phyloP scores from a whole-genome alignment of 495 filamentous ascomycete species.

The Aspergillus cavernicola region DNA sequence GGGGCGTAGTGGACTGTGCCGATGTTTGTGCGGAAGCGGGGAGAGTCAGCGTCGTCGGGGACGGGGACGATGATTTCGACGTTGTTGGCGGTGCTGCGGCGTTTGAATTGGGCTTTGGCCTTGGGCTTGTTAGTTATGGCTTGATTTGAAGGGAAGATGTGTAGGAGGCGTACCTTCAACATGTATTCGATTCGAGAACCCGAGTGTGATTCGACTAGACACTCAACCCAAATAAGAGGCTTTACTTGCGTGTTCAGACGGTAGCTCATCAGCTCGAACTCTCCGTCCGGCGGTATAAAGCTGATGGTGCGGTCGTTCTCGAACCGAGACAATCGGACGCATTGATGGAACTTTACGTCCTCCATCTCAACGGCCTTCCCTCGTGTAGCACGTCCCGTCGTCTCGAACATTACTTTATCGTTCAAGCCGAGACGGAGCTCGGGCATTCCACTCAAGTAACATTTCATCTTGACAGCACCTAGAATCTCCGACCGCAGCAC shows the following conservation, averaged over 20 bases:
- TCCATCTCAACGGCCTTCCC: conserved; percentile 99
- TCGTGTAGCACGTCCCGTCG: conserved; percentile 87
- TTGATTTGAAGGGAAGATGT: neutral
- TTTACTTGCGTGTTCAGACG: conserved; percentile 98
- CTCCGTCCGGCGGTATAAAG: conserved; percentile 97
- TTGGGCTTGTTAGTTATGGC: conserved; percentile 18
- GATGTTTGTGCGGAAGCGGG: conserved; percentile 96
- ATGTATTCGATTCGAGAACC: conserved; percentile 97
- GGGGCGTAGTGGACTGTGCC: conserved; percentile 98
- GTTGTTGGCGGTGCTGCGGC: conserved; percentile 95
- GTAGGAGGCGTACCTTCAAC: conserved; percentile 63
- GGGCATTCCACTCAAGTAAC: conserved; percentile 98
- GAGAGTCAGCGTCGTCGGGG: conserved; percentile 94
- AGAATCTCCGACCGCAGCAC: conserved; percentile 96
- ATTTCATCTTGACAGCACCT: conserved; percentile 99
- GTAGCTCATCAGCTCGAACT: conserved; percentile 99
- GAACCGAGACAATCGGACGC: conserved; percentile 90
- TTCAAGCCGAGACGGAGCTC: conserved; percentile 93
- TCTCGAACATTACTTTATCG: conserved; percentile 99
- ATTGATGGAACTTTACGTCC: conserved; percentile 99
- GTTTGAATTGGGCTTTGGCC: conserved; percentile 97
- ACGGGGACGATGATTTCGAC: conserved; percentile 98
- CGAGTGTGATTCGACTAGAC: conserved; percentile 90
- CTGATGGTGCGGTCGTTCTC: conserved; percentile 99
- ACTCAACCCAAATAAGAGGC: conserved; percentile 98